Percentiles rank a stretch among this genome's conserved stretches.
Evolutionary conservation across 345 rosid genomes (phyloP).

Genomic region (Corchorus olitorius): DNA sequence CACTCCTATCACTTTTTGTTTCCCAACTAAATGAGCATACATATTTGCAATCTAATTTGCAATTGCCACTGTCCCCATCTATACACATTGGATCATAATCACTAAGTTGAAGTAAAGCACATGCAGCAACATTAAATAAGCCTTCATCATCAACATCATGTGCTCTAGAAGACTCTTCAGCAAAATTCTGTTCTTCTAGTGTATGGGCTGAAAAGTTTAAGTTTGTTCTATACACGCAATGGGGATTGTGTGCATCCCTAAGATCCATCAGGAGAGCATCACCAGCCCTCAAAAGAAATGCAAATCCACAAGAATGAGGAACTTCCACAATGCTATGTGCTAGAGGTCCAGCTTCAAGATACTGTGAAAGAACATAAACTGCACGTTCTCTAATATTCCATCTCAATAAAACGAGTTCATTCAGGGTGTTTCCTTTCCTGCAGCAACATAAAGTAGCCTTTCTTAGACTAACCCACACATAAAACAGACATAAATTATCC

Average conservation of each 20-base stretch:
- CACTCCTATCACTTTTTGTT: conserved; percentile 56
- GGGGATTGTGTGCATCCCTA: conserved; percentile 73
- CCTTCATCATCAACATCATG: conserved; percentile 96
- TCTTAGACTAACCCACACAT: conserved; percentile 30
- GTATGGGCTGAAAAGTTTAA: conserved; percentile 62
- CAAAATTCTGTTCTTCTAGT: conserved; percentile 68
- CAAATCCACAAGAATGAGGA: conserved; percentile 83
- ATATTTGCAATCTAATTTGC: conserved; percentile 54
- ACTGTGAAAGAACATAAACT: conserved; percentile 54
- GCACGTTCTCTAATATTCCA: conserved; percentile 69
- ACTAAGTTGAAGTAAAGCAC: conserved; percentile 86
- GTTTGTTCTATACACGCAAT: conserved; percentile 69
- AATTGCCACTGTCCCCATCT: conserved; percentile 59
- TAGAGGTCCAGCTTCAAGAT: conserved; percentile 74
- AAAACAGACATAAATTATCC: conserved; percentile 16
- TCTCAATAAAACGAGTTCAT: conserved; percentile 67
- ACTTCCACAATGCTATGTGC: conserved; percentile 85
- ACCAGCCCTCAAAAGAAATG: conserved; percentile 86
- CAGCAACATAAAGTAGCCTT: conserved; percentile 29
- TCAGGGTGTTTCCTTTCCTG: conserved; percentile 70
- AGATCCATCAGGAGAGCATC: conserved; percentile 97
- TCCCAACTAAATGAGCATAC: conserved; percentile 97
- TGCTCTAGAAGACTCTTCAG: conserved; percentile 71
- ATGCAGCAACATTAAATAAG: conserved; percentile 89
- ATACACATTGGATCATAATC: conserved; percentile 99